Conservation (phyloP, 1,284 basidiomycete genomes). For the Sporisorium reilianum region DNA sequence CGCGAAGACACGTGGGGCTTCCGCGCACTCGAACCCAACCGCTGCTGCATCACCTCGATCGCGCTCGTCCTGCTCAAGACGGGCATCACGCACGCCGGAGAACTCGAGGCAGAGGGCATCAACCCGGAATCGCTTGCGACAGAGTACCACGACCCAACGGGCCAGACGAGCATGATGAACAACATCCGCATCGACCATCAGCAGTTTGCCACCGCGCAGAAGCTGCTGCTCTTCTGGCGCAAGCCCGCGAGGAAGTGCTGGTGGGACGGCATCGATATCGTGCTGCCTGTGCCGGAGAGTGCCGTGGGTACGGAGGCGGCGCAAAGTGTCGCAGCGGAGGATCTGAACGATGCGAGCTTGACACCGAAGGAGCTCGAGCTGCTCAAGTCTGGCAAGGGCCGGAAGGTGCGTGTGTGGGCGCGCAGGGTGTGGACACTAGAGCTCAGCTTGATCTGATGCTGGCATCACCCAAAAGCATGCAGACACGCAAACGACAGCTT, state of each 20-base stretch:
- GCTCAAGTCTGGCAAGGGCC: conserved; percentile 61
- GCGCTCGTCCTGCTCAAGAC: conserved; percentile 97
- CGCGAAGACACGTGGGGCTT: conserved; percentile 97
- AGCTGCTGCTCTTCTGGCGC: conserved; percentile 96
- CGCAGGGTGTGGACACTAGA: conserved; percentile 98
- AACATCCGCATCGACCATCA: conserved; percentile 79
- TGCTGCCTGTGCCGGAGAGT: conserved; percentile 72
- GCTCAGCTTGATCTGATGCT: conserved; percentile 80
- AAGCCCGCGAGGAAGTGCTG: conserved; percentile 99
- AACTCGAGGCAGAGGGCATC: conserved; percentile 70
- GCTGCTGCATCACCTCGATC: conserved; percentile 97
- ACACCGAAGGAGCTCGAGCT: conserved; percentile 58
- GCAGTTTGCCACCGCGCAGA: conserved; percentile 97
- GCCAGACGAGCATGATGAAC: conserved; percentile 63
- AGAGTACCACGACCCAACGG: conserved; percentile 49
- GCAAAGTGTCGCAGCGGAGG: conserved; percentile 10
- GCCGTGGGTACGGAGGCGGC: conserved; percentile 9
- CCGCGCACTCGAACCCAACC: conserved; percentile 90
- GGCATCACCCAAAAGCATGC: not conserved
- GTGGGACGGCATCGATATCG: conserved; percentile 98
- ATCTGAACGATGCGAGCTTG: conserved; percentile 49
- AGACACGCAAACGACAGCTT: not conserved
- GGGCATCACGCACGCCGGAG: conserved; percentile 82
- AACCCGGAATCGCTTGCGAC: conserved; percentile 17
- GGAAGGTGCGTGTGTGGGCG: conserved; percentile 79